Evolutionary conservation across 305 asterid genomes (phyloP).

Genomic region (Rubia tinctorum): DNA sequence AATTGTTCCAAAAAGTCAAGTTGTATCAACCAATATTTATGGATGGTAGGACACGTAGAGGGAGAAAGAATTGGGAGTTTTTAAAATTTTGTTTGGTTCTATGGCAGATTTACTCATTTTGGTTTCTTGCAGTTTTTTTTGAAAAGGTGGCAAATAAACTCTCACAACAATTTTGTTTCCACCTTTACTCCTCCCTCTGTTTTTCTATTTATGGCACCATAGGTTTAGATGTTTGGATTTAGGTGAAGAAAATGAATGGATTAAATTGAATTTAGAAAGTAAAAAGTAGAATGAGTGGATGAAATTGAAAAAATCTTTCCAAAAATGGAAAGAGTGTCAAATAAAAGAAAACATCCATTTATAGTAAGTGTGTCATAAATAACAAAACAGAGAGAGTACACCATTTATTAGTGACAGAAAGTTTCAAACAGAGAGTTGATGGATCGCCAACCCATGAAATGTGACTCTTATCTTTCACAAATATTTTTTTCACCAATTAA

Average conservation of each 20-base stretch:
- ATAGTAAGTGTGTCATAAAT: too few relatives aligned
- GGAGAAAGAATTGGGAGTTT: neutral
- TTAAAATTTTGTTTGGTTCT: neutral
- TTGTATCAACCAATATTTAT: neutral
- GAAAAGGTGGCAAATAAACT: neutral
- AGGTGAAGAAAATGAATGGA: too few relatives aligned
- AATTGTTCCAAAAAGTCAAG: neutral
- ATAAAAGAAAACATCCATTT: too few relatives aligned
- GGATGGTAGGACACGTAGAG: neutral
- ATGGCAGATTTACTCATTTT: neutral
- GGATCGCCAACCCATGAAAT: neutral
- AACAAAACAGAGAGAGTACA: too few relatives aligned
- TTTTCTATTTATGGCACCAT: too few relatives aligned
- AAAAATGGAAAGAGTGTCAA: too few relatives aligned
- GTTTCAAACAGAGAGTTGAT: neutral
- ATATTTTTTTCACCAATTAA: neutral
- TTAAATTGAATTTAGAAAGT: too few relatives aligned
- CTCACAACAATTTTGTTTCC: too few relatives aligned
- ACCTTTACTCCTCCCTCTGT: too few relatives aligned
- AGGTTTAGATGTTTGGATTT: too few relatives aligned
- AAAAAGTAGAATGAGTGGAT: too few relatives aligned
- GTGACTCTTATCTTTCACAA: neutral
- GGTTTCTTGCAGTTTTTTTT: neutral
- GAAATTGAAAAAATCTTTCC: too few relatives aligned
- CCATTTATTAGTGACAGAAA: neutral